phyloP scores from a whole-genome alignment of 202 grass and related monocot genomes.

The Schoenoplectus tabernaemontani region DNA sequence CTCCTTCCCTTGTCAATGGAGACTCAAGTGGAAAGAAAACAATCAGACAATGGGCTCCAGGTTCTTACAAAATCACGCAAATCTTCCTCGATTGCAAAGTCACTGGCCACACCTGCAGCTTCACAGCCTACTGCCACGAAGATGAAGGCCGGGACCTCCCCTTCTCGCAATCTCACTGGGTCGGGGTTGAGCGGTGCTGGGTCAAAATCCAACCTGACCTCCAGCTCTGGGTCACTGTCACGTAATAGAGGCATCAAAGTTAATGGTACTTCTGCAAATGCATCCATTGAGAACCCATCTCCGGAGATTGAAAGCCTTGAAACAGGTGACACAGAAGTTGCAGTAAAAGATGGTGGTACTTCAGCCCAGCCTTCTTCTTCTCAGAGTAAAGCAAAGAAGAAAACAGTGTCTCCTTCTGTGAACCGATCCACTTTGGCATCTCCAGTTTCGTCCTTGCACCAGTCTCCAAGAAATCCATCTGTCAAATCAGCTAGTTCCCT shows the following conservation, averaged over 20 bases:
- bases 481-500: background rate
- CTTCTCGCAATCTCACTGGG: background rate
- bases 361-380: background rate
- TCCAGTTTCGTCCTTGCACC: background rate
- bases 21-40: slow-evolving; percentile 3
- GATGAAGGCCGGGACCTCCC: background rate
- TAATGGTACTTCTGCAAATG: background rate
- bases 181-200: background rate
- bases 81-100: background rate
- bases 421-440: background rate
- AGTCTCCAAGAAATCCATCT: slow-evolving; percentile 7
- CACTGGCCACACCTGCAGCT: background rate
- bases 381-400: slow-evolving; percentile 21
- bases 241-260: background rate
- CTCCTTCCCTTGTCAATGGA: background rate
- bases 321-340: background rate
- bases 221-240: background rate
- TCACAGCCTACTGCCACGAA: slow-evolving; percentile 8
- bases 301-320: background rate
- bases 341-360: background rate
- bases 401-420: background rate
- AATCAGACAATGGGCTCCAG: background rate
- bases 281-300: background rate
- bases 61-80: background rate
- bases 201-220: background rate